Percentiles rank a stretch among this genome's conserved stretches.
Evolutionary conservation across 257 asterid genomes (phyloP).

Genomic region (Nicotiana attenuata): DNA sequence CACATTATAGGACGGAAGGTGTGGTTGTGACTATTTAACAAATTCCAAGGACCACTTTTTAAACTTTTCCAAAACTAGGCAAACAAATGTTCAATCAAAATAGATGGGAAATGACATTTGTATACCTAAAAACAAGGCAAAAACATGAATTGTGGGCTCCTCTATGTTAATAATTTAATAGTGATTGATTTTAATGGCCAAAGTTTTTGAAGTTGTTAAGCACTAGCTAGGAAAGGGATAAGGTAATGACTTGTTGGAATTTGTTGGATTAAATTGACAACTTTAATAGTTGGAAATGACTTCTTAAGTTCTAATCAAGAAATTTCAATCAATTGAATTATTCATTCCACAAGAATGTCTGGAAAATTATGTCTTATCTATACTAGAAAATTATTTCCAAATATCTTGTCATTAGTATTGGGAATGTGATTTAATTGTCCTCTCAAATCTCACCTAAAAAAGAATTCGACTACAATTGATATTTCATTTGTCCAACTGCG

Average conservation of each 20-base stretch:
- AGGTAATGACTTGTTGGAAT: background rate
- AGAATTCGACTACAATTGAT: no score
- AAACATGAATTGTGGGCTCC: background rate
- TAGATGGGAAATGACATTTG: background rate
- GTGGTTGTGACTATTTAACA: background rate
- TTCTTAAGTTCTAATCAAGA: background rate
- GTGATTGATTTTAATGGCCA: background rate
- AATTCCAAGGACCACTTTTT: background rate
- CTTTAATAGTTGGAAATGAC: background rate
- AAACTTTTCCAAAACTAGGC: background rate
- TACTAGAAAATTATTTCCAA: no score
- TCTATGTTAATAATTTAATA: background rate
- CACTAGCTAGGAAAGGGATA: slow-evolving; percentile 5
- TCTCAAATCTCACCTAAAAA: no score
- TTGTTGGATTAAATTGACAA: background rate
- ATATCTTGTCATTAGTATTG: background rate
- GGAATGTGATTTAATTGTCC: background rate
- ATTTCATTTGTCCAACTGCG: no score
- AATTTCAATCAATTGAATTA: background rate
- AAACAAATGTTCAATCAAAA: background rate
- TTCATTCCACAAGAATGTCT: background rate
- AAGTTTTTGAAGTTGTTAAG: background rate
- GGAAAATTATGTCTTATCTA: background rate
- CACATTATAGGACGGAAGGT: background rate
- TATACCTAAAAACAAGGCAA: slow-evolving; percentile 1